These are phyloP conservation scores for Blepharisma undulans DNA, from an alignment of 169 alveolate species.

Conservation along the genomic window DNA sequence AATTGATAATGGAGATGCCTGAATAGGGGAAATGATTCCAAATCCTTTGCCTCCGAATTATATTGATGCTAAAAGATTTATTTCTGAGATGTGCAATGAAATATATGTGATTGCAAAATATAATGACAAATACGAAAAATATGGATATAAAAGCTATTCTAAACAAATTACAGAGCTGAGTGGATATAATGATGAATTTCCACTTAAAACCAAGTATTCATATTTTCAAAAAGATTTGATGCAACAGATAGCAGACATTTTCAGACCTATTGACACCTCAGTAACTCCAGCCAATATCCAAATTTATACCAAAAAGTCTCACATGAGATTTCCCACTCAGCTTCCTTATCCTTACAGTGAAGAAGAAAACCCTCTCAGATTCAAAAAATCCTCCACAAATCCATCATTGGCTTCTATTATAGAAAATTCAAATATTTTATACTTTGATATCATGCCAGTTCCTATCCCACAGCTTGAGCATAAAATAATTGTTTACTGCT, in stretches of 20 bases:
- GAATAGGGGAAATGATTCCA: constrained; percentile 4
- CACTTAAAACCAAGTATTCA: not conserved
- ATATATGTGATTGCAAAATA: not conserved
- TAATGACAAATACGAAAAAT: not conserved
- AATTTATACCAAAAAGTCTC: not conserved
- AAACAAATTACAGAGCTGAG: not conserved
- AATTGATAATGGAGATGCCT: constrained; percentile 23
- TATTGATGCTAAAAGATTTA: constrained; percentile 5
- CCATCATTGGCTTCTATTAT: not conserved
- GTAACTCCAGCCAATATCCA: not conserved
- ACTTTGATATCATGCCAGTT: constrained; percentile 1
- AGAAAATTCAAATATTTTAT: not conserved
- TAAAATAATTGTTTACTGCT: not conserved
- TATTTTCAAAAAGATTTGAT: not conserved
- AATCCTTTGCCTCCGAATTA: not conserved
- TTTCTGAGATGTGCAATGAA: not conserved
- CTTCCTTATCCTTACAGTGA: not conserved
- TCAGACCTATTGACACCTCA: not conserved
- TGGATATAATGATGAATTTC: not conserved
- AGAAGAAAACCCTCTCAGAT: constrained; percentile 1
- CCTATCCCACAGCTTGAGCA: not conserved
- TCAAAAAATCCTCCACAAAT: not conserved
- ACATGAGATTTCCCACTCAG: not conserved
- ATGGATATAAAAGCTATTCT: not conserved
- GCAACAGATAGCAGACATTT: not conserved